A percentile compares a stretch with the other conserved stretches of the same genome.
Evolutionary conservation across 371 early-diverging fungal genomes (phyloP).

Genomic region (Dentiscutata heterogama): DNA sequence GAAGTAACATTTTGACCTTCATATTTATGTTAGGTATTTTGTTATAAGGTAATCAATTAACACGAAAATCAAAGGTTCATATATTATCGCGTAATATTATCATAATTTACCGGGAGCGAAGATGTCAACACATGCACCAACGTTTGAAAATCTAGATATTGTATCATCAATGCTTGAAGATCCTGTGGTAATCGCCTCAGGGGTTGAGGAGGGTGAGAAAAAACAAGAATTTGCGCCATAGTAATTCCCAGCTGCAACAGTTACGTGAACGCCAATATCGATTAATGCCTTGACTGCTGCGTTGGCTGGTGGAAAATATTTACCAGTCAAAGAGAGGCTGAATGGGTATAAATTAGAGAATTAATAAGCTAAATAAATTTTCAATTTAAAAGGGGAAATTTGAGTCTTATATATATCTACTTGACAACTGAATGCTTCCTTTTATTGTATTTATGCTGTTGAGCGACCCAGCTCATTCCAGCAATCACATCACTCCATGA

Average conservation of each 20-base stretch:
- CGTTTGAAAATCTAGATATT: background rate
- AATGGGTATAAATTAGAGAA: background rate
- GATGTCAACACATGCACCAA: background rate
- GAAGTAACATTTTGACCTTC: too few relatives aligned
- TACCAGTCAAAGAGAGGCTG: conserved; percentile 91
- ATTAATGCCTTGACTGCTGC: conserved; percentile 77
- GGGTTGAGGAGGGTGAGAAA: background rate
- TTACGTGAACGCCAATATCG: conserved; percentile 61
- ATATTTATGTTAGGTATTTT: too few relatives aligned
- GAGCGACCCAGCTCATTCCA: conserved; percentile 56
- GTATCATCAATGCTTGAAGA: background rate
- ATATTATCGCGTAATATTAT: too few relatives aligned
- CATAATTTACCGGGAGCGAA: background rate
- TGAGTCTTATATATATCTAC: background rate
- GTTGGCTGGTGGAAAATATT: conserved; percentile 85
- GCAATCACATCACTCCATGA: conserved; percentile 52
- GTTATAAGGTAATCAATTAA: too few relatives aligned
- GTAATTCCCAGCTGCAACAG: conserved; percentile 75
- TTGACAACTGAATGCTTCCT: conserved; percentile 5
- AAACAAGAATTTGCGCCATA: background rate
- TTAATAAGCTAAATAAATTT: background rate
- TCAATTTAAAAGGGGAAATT: background rate
- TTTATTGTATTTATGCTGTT: conserved; percentile 49
- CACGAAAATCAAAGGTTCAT: too few relatives aligned
- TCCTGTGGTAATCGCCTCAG: background rate